These are phyloP conservation scores for Saccharomycopsis sp. DNA, from an alignment of 805 yeast genomes.

Conservation along the genomic window DNA sequence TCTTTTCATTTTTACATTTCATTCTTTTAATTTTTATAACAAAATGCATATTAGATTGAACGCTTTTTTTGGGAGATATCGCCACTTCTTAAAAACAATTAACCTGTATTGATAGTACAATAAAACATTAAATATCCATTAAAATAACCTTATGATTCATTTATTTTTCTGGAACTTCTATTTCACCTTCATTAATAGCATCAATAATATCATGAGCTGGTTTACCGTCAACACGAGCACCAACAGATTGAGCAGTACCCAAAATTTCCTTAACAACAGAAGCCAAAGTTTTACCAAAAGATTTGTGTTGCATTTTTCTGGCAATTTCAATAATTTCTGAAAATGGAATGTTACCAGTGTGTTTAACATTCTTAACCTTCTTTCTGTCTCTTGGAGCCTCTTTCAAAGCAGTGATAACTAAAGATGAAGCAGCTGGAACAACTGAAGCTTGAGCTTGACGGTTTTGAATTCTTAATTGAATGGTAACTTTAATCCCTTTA, in stretches of 20 bases:
- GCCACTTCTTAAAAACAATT: not conserved
- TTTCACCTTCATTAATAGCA: constrained; percentile 97
- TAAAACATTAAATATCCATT: constrained; percentile 1
- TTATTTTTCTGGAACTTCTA: constrained; percentile 84
- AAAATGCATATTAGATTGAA: not conserved
- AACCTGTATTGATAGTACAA: constrained; percentile 16
- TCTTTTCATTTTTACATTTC: too few species aligned
- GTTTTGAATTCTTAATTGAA: constrained; percentile 97
- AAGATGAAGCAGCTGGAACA: constrained; percentile 98
- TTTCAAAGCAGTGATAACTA: constrained; percentile 97
- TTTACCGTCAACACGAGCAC: constrained; percentile 98
- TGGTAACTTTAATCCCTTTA: constrained; percentile 99
- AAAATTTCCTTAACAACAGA: constrained; percentile 97
- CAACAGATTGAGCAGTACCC: constrained; percentile 99
- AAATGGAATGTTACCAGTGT: constrained; percentile 96
- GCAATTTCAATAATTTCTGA: constrained; percentile 96
- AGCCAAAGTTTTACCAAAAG: constrained; percentile 95
- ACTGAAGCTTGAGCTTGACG: constrained; percentile 99
- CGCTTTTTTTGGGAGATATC: not conserved
- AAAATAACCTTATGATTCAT: constrained; percentile 23
- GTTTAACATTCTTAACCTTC: constrained; percentile 99
- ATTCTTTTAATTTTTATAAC: too few species aligned
- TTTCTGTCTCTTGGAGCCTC: constrained; percentile 99
- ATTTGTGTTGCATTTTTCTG: constrained; percentile 94
- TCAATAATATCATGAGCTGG: constrained; percentile 99